These are phyloP conservation scores for Mortierella claussenii DNA, from an alignment of 192 early-diverging fungal genomes.

Conservation along the genomic window DNA sequence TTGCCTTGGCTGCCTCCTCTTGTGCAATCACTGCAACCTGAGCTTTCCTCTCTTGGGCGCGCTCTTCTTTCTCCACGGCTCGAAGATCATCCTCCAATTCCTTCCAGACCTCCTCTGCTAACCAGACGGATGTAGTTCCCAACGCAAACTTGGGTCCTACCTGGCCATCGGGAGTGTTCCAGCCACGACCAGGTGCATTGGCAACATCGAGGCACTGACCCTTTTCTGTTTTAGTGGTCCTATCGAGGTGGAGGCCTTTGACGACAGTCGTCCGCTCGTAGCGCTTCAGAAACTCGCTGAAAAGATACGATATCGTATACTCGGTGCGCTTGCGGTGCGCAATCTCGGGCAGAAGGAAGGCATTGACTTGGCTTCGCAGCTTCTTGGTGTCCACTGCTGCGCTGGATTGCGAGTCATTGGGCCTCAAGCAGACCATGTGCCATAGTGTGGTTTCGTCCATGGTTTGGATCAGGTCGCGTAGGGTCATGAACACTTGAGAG, in stretches of 20 bases:
- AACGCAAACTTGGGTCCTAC: constrained; percentile 58
- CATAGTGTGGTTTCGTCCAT: constrained; percentile 82
- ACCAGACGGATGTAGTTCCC: constrained; percentile 68
- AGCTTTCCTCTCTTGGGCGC: constrained; percentile 55
- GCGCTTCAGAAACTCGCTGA: constrained; percentile 78
- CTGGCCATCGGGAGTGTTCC: constrained; percentile 58
- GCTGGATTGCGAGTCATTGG: constrained; percentile 66
- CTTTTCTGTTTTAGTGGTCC: constrained; percentile 28
- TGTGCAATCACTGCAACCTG: constrained; percentile 44
- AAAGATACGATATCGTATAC: constrained; percentile 75
- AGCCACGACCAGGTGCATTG: constrained; percentile 33
- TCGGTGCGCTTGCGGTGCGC: constrained; percentile 70
- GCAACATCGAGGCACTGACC: constrained; percentile 26
- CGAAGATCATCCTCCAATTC: constrained; percentile 71
- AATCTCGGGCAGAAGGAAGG: constrained; percentile 78
- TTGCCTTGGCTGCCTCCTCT: constrained; percentile 46
- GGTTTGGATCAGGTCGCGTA: constrained; percentile 84
- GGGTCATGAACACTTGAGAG: constrained; percentile 70
- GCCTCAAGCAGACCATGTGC: constrained; percentile 84
- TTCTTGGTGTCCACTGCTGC: constrained; percentile 67
- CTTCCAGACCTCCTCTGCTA: constrained; percentile 73
- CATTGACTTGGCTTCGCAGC: constrained; percentile 75
- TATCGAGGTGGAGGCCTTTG: constrained; percentile 13
- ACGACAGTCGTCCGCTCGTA: constrained; percentile 67
- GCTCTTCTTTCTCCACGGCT: constrained; percentile 67